Conservation (phyloP, 2,329 filamentous ascomycete genomes). For the Lecanoromycetidae sp. region DNA sequence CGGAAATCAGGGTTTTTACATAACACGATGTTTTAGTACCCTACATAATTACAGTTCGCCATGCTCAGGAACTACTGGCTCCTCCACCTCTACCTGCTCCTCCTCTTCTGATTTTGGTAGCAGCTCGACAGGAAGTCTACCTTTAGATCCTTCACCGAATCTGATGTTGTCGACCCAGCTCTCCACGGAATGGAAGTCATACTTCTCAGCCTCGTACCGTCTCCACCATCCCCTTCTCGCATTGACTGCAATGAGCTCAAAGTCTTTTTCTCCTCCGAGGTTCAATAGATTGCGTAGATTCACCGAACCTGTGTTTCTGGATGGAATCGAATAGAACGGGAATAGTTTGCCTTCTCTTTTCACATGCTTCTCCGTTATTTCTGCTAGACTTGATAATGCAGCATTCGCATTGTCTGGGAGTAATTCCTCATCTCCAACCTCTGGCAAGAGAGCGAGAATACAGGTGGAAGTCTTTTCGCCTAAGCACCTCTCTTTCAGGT, state of each 20-base stretch:
- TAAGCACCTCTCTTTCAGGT: conserved; percentile 61
- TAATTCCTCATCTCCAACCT: conserved; percentile 43
- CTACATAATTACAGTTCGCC: conserved; percentile 30
- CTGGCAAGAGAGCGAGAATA: conserved; percentile 60
- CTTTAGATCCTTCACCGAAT: conserved; percentile 73
- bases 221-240: conserved; percentile 79
- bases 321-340: conserved; percentile 67
- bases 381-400: conserved; percentile 52
- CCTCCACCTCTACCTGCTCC: conserved; percentile 25
- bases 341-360: conserved; percentile 58
- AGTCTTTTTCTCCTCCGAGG: conserved; percentile 40
- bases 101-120: conserved; percentile 32
- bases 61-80: conserved; percentile 24
- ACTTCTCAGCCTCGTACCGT: conserved; percentile 49
- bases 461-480: conserved; percentile 67
- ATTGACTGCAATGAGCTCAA: conserved; percentile 73
- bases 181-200: conserved; percentile 54
- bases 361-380: conserved; percentile 64
- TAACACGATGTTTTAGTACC: not conserved
- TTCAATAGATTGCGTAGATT: conserved; percentile 50
- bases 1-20: no score
- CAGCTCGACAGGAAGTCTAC: conserved; percentile 55
- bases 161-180: conserved; percentile 84
- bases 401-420: conserved; percentile 32
- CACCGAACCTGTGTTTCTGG: conserved; percentile 44